Evolutionary conservation across 208 protist species (phyloP).

Genomic region (Porcisia deanei): DNA sequence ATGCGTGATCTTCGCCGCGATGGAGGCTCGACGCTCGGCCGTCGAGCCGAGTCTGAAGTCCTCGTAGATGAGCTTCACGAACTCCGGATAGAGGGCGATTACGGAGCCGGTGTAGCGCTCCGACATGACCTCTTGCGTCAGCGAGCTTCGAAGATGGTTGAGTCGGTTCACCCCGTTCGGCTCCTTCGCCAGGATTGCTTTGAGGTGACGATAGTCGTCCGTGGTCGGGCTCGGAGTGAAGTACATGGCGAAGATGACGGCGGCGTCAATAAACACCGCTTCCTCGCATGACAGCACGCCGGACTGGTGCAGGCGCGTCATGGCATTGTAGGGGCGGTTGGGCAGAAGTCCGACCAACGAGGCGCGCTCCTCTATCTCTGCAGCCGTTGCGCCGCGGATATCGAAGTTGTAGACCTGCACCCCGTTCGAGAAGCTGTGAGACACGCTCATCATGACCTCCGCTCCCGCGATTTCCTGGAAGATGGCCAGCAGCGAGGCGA

Average conservation of each 20-base stretch:
- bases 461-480: conserved; percentile 68
- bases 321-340: conserved; percentile 61
- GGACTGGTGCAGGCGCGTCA: conserved; percentile 72
- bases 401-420: conserved; percentile 76
- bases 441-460: conserved; percentile 50
- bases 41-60: conserved; percentile 86
- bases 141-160: conserved; percentile 77
- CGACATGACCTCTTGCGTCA: conserved; percentile 90
- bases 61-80: conserved; percentile 87
- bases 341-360: conserved; percentile 74
- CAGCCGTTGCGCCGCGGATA: conserved; percentile 38
- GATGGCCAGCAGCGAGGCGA: conserved; percentile 67
- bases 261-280: conserved; percentile 72
- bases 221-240: conserved; percentile 87
- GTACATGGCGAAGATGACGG: conserved; percentile 85
- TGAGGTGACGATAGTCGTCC: conserved; percentile 81
- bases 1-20: conserved; percentile 61
- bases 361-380: conserved; percentile 49
- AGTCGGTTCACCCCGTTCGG: conserved; percentile 86
- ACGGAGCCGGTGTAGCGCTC: conserved; percentile 84
- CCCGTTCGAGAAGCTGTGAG: conserved; percentile 82
- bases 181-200: conserved; percentile 60
- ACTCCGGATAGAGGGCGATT: conserved; percentile 80
- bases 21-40: conserved; percentile 48
- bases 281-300: conserved; percentile 59